These are phyloP conservation scores for Gossypium lobatum DNA, from an alignment of 441 rosid genomes.

Conservation along the genomic window DNA sequence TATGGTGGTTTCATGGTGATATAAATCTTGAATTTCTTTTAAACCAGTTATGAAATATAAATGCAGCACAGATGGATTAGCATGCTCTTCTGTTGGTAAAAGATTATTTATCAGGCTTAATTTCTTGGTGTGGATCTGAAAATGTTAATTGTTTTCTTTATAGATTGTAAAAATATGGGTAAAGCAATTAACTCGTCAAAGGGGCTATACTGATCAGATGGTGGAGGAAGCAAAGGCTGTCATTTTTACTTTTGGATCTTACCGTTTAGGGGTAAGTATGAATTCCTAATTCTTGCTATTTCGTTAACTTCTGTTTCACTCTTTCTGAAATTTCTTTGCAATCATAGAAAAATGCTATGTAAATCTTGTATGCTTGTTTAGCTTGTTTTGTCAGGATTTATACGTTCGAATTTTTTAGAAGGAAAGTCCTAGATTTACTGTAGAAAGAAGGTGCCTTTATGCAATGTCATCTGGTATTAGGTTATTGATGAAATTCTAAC, in stretches of 20 bases:
- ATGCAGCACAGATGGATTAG: background rate
- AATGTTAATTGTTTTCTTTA: slow-evolving; percentile 9
- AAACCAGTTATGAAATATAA: background rate
- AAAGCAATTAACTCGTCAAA: slow-evolving; percentile 42
- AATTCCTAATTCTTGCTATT: background rate
- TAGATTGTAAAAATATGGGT: slow-evolving; percentile 63
- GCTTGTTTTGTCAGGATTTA: background rate
- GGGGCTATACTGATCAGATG: slow-evolving; percentile 59
- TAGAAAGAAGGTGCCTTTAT: background rate
- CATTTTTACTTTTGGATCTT: slow-evolving; percentile 68
- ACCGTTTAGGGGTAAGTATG: slow-evolving; percentile 55
- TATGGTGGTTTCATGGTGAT: background rate
- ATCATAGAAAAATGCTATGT: background rate
- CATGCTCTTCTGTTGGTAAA: background rate
- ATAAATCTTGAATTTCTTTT: background rate
- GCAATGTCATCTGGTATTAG: background rate
- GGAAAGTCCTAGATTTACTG: background rate
- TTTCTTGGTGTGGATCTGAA: background rate
- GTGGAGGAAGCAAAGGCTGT: slow-evolving; percentile 65
- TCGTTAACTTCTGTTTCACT: background rate
- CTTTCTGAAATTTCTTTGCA: background rate
- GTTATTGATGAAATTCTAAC: background rate
- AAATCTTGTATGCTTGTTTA: background rate
- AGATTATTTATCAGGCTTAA: background rate
- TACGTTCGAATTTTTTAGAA: background rate